Conservation (phyloP, 306 rosid species). For the Dicorynia guianensis region DNA sequence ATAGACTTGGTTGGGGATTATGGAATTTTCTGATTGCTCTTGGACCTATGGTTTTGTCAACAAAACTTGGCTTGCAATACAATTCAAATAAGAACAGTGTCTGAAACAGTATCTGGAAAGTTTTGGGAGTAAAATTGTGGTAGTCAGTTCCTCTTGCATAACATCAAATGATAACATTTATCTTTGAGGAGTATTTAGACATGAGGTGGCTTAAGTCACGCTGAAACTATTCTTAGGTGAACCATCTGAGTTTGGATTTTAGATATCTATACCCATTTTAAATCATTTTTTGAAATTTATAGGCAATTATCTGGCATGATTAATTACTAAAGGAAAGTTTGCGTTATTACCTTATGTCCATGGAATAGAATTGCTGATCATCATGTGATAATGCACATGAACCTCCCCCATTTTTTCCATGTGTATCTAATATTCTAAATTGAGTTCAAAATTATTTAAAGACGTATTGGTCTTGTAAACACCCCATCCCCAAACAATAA, state of each 20-base stretch:
- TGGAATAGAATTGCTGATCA: not conserved
- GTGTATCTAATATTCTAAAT: constrained; percentile 3
- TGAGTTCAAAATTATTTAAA: constrained; percentile 3
- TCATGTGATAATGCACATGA: constrained; percentile 22
- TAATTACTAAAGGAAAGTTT: constrained; percentile 1
- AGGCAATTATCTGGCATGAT: not conserved
- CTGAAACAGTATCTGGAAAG: not conserved
- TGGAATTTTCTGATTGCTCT: constrained; percentile 21
- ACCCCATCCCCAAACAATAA: not conserved
- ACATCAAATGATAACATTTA: not conserved
- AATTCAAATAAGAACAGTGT: constrained; percentile 16
- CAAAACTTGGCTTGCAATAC: not conserved
- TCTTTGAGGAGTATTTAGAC: not conserved
- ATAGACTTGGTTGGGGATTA: not conserved
- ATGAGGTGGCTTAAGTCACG: not conserved
- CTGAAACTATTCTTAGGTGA: not conserved
- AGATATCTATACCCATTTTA: not conserved
- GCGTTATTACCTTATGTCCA: not conserved
- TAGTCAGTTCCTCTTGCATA: constrained; percentile 1
- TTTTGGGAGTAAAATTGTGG: not conserved
- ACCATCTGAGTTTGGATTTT: not conserved
- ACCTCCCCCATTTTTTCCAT: not conserved
- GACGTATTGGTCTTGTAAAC: no score
- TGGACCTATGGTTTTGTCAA: not conserved
- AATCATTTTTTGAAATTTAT: not conserved